Percentiles rank a stretch among this genome's conserved stretches.
Conservation (phyloP, 768 basidiomycete genomes). For the Boletus huronensis region DNA sequence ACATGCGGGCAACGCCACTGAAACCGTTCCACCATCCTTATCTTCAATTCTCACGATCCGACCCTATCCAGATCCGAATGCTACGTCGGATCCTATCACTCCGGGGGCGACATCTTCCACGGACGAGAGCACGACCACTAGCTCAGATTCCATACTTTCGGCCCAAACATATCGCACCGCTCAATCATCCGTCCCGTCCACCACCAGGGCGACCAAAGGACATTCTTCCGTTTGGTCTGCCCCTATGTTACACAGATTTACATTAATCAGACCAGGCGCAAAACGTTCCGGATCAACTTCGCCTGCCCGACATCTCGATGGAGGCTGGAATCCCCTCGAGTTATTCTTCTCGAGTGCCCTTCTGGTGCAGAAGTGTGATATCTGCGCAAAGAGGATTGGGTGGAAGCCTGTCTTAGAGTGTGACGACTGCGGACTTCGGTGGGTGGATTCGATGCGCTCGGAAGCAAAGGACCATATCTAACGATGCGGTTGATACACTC, state of each 20-base stretch:
- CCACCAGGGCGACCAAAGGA: conserved; percentile 70
- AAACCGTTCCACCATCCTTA: conserved; percentile 47
- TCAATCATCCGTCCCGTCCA: conserved; percentile 44
- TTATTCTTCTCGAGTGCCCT: conserved; percentile 73
- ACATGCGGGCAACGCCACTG: conserved; percentile 39
- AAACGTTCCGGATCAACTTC: conserved; percentile 44
- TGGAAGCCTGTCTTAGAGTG: conserved; percentile 85
- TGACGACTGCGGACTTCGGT: conserved; percentile 84
- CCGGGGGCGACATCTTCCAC: conserved; percentile 33
- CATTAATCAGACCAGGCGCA: conserved; percentile 75
- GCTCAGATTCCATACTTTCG: conserved; percentile 49
- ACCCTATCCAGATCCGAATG: conserved; percentile 50
- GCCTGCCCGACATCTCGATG: conserved; percentile 29
- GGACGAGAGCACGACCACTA: conserved; percentile 35
- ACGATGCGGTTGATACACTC: conserved; percentile 9
- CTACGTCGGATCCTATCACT: conserved; percentile 38
- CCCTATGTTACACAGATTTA: conserved; percentile 78
- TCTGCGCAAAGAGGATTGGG: conserved; percentile 78
- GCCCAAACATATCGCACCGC: conserved; percentile 65
- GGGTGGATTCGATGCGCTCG: conserved; percentile 19
- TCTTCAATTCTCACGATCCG: conserved; percentile 75
- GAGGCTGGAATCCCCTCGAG: conserved; percentile 73
- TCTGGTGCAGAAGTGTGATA: conserved; percentile 73
- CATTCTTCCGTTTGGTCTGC: conserved; percentile 62
- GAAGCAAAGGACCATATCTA: conserved; percentile 14